Conservation (phyloP, 495 filamentous ascomycete genomes). For the Corynascus novoguineensis region DNA sequence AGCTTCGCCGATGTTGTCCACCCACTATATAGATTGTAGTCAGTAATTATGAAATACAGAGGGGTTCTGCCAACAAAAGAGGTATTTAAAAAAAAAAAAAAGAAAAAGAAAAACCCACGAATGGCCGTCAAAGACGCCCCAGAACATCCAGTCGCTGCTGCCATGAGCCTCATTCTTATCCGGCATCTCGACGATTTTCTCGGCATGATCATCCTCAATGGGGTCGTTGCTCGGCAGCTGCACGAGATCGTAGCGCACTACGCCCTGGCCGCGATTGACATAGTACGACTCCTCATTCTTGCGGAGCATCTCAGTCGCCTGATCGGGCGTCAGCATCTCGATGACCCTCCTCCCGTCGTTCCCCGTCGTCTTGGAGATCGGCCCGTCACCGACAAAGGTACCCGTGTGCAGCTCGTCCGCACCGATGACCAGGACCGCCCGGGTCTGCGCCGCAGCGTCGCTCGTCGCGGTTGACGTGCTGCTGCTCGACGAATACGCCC, state of each 20-base stretch:
- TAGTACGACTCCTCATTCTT: constrained; percentile 86
- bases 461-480: constrained; percentile 16
- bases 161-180: constrained; percentile 37
- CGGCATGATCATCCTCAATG: constrained; percentile 96
- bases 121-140: constrained; percentile 98
- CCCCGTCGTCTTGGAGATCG: constrained; percentile 80
- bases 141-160: constrained; percentile 97
- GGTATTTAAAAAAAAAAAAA: neutral
- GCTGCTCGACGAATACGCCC: constrained; percentile 18
- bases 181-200: constrained; percentile 92
- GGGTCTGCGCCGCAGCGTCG: constrained; percentile 28
- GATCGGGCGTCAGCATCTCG: constrained; percentile 94
- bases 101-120: constrained; percentile 50
- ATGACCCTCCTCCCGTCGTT: constrained; percentile 73
- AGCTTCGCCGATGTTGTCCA: constrained; percentile 98
- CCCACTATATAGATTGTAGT: constrained; percentile 51
- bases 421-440: constrained; percentile 66
- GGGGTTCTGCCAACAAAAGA: neutral
- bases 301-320: constrained; percentile 83
- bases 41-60: no score
- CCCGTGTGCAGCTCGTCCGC: constrained; percentile 80
- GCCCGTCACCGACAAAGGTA: constrained; percentile 70
- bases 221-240: constrained; percentile 95
- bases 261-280: constrained; percentile 83
- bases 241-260: constrained; percentile 91